phyloP scores from a whole-genome alignment of 164 flowering plant species.

The Akebia trifoliata region DNA sequence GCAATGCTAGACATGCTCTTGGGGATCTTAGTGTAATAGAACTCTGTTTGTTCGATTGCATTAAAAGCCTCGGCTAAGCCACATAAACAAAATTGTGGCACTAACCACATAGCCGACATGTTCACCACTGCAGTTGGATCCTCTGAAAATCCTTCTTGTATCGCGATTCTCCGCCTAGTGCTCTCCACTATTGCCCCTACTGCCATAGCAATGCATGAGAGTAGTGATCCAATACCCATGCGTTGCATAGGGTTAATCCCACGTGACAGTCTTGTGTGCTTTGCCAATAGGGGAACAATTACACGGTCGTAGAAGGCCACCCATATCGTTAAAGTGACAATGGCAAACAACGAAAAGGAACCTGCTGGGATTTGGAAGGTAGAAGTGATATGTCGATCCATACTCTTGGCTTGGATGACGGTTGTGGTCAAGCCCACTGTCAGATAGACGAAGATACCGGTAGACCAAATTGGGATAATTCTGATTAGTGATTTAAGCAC shows the following conservation, averaged over 20 bases:
- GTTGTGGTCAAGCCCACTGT: conserved; percentile 17
- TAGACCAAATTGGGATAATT: conserved; percentile 37
- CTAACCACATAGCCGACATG: conserved; percentile 16
- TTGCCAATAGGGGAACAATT: conserved; percentile 32
- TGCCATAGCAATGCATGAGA: conserved; percentile 22
- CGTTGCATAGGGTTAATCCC: conserved; percentile 26
- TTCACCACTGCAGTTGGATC: neutral
- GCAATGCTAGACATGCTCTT: conserved; percentile 42
- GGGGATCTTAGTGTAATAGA: conserved; percentile 31
- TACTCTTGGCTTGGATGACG: conserved; percentile 36
- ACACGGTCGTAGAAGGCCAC: conserved; percentile 41
- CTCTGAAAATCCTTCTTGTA: neutral
- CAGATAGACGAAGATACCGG: conserved; percentile 19
- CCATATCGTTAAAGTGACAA: conserved; percentile 30
- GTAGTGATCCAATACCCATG: conserved; percentile 43
- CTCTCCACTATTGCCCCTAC: conserved; percentile 7
- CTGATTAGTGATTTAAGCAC: conserved; percentile 26
- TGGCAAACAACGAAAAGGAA: conserved; percentile 29
- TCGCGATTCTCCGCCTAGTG: neutral
- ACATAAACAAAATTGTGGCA: conserved; percentile 17
- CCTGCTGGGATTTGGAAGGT: conserved; percentile 46
- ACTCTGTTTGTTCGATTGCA: conserved; percentile 31
- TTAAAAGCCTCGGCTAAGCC: conserved; percentile 38
- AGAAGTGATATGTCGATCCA: conserved; percentile 45
- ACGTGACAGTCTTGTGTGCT: conserved; percentile 20